A percentile compares a stretch with the other conserved stretches of the same genome.
Evolutionary conservation across 768 basidiomycete species (phyloP).

Genomic region (Mycena vitilis): DNA sequence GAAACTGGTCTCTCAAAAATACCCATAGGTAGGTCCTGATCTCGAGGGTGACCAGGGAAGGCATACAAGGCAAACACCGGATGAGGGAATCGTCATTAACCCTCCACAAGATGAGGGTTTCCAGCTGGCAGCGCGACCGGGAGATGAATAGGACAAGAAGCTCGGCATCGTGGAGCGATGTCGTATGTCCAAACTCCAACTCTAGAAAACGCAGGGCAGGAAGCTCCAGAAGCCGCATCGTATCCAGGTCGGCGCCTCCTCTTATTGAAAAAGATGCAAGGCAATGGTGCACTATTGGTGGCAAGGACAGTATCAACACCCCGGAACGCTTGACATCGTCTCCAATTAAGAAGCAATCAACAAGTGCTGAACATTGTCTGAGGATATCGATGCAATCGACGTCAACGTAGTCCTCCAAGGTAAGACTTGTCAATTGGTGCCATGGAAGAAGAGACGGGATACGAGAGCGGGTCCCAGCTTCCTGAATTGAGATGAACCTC

Average conservation of each 20-base stretch:
- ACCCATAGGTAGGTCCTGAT: background rate
- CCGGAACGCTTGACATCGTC: background rate
- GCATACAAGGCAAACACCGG: constrained; percentile 2
- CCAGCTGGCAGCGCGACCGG: background rate
- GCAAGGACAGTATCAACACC: background rate
- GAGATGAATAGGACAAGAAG: background rate
- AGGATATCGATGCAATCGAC: constrained; percentile 4
- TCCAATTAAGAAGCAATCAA: constrained; percentile 6
- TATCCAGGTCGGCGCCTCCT: background rate
- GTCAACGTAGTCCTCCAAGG: background rate
- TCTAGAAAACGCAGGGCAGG: background rate
- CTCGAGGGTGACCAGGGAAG: constrained; percentile 5
- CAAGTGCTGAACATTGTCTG: constrained; percentile 1
- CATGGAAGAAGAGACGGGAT: background rate
- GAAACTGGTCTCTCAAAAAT: background rate
- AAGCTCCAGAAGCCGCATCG: background rate
- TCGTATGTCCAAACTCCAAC: background rate
- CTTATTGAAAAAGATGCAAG: background rate
- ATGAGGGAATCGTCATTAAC: background rate
- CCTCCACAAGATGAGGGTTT: background rate
- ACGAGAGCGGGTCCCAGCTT: too few species aligned
- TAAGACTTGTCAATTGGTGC: constrained; percentile 17
- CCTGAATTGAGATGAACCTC: background rate
- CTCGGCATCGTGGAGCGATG: background rate
- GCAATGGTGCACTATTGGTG: background rate